A percentile compares a stretch with the other conserved stretches of the same genome.
phyloP scores from a whole-genome alignment of 164 flowering plant species.

The Paratinospora sagittata region DNA sequence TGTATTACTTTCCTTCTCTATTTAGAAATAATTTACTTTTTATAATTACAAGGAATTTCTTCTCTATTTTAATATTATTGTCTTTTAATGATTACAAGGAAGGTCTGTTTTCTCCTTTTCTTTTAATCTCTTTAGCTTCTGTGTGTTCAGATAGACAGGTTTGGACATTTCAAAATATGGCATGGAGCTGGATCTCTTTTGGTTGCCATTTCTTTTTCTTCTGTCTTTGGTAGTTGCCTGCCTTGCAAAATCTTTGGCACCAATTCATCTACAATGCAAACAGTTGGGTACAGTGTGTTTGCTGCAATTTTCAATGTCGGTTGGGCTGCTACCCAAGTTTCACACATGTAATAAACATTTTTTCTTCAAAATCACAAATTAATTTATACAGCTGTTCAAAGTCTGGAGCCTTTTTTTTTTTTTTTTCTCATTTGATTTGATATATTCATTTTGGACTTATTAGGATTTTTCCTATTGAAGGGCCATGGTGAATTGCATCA shows the following conservation, averaged over 20 bases:
- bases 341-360: conserved; percentile 69
- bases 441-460: background rate
- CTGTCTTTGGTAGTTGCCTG: conserved; percentile 87
- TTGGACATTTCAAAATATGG: conserved; percentile 93
- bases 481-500: conserved; percentile 95
- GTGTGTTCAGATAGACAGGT: conserved; percentile 75
- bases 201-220: conserved; percentile 90
- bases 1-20: background rate
- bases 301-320: conserved; percentile 92
- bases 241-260: conserved; percentile 63
- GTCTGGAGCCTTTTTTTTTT: too few species aligned
- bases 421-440: background rate
- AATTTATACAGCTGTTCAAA: too few species aligned
- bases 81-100: background rate
- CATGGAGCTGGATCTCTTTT: conserved; percentile 83
- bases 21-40: too few species aligned
- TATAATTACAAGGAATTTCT: background rate
- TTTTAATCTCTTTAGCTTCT: conserved; percentile 8
- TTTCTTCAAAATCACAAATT: background rate
- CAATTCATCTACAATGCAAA: conserved; percentile 47
- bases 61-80: too few species aligned
- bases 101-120: too few species aligned
- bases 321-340: conserved; percentile 96
- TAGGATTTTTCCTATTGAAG: conserved; percentile 34
- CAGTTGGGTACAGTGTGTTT: conserved; percentile 70